A percentile compares a stretch with the other conserved stretches of the same genome.
Evolutionary conservation across 2,329 filamentous ascomycete species (phyloP).

Genomic region (Paraphoma sp.): DNA sequence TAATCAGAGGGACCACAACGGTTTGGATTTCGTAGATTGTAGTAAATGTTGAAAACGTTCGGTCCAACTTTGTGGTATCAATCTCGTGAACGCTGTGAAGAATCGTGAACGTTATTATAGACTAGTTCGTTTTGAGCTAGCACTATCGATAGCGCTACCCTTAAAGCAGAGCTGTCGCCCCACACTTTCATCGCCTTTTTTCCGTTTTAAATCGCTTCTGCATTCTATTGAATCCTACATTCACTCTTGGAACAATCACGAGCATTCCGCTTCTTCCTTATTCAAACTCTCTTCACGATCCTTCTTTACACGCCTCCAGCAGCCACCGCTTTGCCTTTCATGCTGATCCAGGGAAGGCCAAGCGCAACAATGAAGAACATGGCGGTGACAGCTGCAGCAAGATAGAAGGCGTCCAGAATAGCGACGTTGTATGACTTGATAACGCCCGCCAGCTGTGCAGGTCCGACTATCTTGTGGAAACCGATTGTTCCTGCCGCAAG

Average conservation of each 20-base stretch:
- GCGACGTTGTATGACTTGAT: slow-evolving; percentile 67
- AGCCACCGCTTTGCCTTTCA: slow-evolving; percentile 35
- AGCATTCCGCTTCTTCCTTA: background rate
- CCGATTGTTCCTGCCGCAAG: slow-evolving; percentile 60
- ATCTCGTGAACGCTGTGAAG: background rate
- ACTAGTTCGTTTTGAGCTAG: background rate
- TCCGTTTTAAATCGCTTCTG: too few relatives aligned
- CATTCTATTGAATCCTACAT: too few relatives aligned
- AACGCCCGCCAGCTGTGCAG: slow-evolving; percentile 58
- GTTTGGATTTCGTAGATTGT: too few relatives aligned
- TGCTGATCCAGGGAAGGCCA: slow-evolving; percentile 67
- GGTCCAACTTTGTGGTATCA: background rate
- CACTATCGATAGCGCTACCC: background rate
- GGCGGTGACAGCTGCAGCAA: slow-evolving; percentile 50
- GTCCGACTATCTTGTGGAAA: slow-evolving; percentile 59
- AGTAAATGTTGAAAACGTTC: too few relatives aligned
- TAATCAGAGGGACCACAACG: background rate
- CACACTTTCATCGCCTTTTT: too few relatives aligned
- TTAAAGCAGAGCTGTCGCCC: too few relatives aligned
- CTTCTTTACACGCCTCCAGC: background rate
- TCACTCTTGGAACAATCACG: too few relatives aligned
- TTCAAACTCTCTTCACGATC: background rate
- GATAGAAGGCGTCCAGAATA: slow-evolving; percentile 63
- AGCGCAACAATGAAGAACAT: slow-evolving; percentile 57
- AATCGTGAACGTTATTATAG: background rate